These are phyloP conservation scores for Parastagonospora avenae DNA, from an alignment of 2,329 filamentous ascomycete genomes.

Conservation along the genomic window DNA sequence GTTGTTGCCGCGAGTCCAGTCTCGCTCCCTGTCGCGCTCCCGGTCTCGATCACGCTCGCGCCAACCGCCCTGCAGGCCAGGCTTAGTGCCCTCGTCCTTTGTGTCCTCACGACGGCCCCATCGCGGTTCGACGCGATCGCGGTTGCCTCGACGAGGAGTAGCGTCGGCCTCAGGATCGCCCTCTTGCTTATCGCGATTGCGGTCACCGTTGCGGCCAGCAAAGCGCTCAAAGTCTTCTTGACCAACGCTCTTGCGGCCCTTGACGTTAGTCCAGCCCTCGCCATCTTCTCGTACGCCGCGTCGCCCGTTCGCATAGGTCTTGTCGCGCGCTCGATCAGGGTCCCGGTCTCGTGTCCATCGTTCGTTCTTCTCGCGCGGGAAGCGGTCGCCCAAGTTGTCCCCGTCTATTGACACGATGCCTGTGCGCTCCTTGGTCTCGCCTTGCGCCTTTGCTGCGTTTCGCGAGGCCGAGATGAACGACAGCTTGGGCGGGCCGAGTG, in stretches of 20 bases:
- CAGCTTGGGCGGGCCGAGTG: slow-evolving; percentile 83
- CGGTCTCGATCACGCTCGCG: slow-evolving; percentile 51
- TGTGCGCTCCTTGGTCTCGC: slow-evolving; percentile 44
- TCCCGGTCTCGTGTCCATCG: slow-evolving; percentile 53
- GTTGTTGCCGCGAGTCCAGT: slow-evolving; percentile 59
- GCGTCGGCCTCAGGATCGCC: slow-evolving; percentile 50
- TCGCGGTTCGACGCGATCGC: slow-evolving; percentile 70
- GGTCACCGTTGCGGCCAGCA: slow-evolving; percentile 57
- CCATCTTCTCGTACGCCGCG: slow-evolving; percentile 57
- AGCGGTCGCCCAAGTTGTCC: slow-evolving; percentile 43
- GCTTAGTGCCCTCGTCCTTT: slow-evolving; percentile 53
- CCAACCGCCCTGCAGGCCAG: slow-evolving; percentile 62
- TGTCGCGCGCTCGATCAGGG: slow-evolving; percentile 43
- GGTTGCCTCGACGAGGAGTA: slow-evolving; percentile 63
- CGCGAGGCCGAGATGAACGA: slow-evolving; percentile 79
- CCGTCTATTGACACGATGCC: slow-evolving; percentile 45
- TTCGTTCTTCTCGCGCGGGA: slow-evolving; percentile 40
- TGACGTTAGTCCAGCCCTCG: slow-evolving; percentile 76
- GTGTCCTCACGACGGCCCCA: slow-evolving; percentile 70
- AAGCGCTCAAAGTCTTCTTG: slow-evolving; percentile 74
- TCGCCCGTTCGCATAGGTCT: slow-evolving; percentile 46
- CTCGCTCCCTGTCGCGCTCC: slow-evolving; percentile 52
- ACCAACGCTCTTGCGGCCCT: slow-evolving; percentile 75
- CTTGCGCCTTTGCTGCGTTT: slow-evolving; percentile 49
- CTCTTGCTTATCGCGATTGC: slow-evolving; percentile 59